These are phyloP conservation scores for Aspergillus nomiae DNA, from an alignment of 2,329 filamentous ascomycete species.

Conservation along the genomic window DNA sequence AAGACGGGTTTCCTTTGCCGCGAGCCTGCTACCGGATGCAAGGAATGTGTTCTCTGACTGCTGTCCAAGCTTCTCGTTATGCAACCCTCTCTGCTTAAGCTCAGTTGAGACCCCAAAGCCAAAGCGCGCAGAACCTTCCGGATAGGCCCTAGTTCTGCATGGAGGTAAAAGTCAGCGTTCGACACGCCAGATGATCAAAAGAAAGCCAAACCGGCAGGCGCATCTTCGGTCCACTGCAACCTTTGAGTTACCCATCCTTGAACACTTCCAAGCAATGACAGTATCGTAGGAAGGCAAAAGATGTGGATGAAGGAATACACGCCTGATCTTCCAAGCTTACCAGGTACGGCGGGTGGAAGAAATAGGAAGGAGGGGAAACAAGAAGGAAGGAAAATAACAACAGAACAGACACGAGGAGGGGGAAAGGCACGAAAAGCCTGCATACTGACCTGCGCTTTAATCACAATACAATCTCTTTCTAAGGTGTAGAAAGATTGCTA, in stretches of 20 bases:
- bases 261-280: neutral
- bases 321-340: neutral
- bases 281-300: neutral
- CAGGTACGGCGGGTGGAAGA: neutral
- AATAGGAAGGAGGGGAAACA: conserved; percentile 2
- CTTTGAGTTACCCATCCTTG: conserved; percentile 5
- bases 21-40: neutral
- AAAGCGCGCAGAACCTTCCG: neutral
- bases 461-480: neutral
- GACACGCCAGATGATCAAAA: neutral
- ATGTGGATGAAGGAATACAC: neutral
- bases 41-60: neutral
- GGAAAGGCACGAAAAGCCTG: neutral
- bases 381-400: neutral
- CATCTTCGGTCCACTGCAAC: neutral
- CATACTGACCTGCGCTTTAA: neutral
- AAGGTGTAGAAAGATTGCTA: neutral
- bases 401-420: neutral
- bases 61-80: neutral
- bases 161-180: neutral
- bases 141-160: neutral
- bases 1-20: neutral
- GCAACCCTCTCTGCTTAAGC: too few species aligned
- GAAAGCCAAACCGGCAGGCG: conserved; percentile 2
- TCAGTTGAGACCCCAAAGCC: neutral